These are phyloP conservation scores for Monosporascus ibericus DNA, from an alignment of 2,329 filamentous ascomycete genomes.

Conservation along the genomic window DNA sequence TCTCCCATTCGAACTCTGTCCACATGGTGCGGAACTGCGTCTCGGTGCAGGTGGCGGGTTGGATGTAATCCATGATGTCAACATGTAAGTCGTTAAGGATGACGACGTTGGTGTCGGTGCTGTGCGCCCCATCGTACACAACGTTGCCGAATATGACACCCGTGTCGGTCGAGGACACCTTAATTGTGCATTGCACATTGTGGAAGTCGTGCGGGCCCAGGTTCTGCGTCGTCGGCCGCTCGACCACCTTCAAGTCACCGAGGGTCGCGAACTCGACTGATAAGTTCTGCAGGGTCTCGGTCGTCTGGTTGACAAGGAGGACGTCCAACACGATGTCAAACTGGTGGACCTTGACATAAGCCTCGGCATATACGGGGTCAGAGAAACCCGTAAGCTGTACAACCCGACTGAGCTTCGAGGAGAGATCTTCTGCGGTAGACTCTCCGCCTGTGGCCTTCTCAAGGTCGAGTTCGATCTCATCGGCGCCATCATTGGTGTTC, in stretches of 20 bases:
- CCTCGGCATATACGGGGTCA: slow-evolving; percentile 96
- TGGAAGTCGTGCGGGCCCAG: slow-evolving; percentile 93
- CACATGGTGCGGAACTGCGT: slow-evolving; percentile 99
- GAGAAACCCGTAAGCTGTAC: slow-evolving; percentile 98
- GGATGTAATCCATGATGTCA: slow-evolving; percentile 99
- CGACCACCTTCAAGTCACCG: slow-evolving; percentile 95
- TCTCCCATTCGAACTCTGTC: slow-evolving; percentile 99
- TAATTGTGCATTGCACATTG: slow-evolving; percentile 97
- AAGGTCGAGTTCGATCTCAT: slow-evolving; percentile 83
- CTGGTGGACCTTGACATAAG: slow-evolving; percentile 97
- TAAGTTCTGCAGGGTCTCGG: slow-evolving; percentile 91
- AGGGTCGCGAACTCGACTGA: slow-evolving; percentile 98
- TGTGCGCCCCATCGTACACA: slow-evolving; percentile 90
- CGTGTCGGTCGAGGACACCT: slow-evolving; percentile 95
- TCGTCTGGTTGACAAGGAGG: slow-evolving; percentile 93
- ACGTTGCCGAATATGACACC: slow-evolving; percentile 99
- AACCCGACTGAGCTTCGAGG: slow-evolving; percentile 90
- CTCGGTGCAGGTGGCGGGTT: slow-evolving; percentile 92
- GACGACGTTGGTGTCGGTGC: slow-evolving; percentile 90
- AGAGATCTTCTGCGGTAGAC: slow-evolving; percentile 72
- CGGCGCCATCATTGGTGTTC: slow-evolving; percentile 71
- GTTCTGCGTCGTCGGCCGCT: slow-evolving; percentile 93
- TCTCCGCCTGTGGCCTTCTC: slow-evolving; percentile 94
- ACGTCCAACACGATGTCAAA: slow-evolving; percentile 98
- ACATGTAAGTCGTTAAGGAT: slow-evolving; percentile 98